phyloP scores from a whole-genome alignment of 2,329 filamentous ascomycete genomes.

The Daldinia sp. region DNA sequence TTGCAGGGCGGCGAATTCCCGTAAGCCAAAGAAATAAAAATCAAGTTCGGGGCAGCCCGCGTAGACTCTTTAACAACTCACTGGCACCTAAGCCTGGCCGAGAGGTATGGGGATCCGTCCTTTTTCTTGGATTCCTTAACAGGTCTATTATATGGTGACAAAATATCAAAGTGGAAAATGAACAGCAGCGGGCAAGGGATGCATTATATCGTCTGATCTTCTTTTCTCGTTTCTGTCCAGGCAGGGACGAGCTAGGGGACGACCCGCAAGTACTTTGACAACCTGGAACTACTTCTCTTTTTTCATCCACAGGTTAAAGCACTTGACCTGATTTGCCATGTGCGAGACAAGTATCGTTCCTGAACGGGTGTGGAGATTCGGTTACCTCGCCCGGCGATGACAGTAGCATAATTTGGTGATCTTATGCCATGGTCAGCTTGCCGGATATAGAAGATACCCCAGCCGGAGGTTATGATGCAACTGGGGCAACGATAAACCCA shows the following conservation, averaged over 20 bases:
- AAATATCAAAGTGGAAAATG: slow-evolving; percentile 45
- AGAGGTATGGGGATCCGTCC: slow-evolving; percentile 45
- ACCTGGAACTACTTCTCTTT: slow-evolving; percentile 51
- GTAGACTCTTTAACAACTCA: slow-evolving; percentile 42
- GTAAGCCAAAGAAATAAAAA: slow-evolving; percentile 42
- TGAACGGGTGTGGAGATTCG: slow-evolving; percentile 53
- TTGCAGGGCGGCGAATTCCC: slow-evolving; percentile 38
- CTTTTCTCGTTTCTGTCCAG: slow-evolving; percentile 48
- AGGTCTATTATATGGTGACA: slow-evolving; percentile 49
- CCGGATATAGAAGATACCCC: slow-evolving; percentile 58
- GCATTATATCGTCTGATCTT: slow-evolving; percentile 60
- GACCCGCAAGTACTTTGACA: slow-evolving; percentile 53
- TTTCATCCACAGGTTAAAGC: slow-evolving; percentile 57
- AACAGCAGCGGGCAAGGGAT: slow-evolving; percentile 49
- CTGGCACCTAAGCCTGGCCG: slow-evolving; percentile 43
- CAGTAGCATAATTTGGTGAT: slow-evolving; percentile 67
- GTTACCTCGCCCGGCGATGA: slow-evolving; percentile 58
- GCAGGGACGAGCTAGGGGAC: slow-evolving; percentile 49
- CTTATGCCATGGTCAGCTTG: slow-evolving; percentile 62
- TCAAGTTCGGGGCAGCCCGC: slow-evolving; percentile 42
- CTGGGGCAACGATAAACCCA: slow-evolving; percentile 49
- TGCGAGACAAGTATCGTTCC: slow-evolving; percentile 59
- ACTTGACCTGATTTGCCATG: slow-evolving; percentile 57
- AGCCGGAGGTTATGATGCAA: slow-evolving; percentile 55
- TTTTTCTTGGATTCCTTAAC: slow-evolving; percentile 48